A percentile compares a stretch with the other conserved stretches of the same genome.
Conservation (phyloP, 805 yeast genomes). For the Metschnikowia dekortorum region DNA sequence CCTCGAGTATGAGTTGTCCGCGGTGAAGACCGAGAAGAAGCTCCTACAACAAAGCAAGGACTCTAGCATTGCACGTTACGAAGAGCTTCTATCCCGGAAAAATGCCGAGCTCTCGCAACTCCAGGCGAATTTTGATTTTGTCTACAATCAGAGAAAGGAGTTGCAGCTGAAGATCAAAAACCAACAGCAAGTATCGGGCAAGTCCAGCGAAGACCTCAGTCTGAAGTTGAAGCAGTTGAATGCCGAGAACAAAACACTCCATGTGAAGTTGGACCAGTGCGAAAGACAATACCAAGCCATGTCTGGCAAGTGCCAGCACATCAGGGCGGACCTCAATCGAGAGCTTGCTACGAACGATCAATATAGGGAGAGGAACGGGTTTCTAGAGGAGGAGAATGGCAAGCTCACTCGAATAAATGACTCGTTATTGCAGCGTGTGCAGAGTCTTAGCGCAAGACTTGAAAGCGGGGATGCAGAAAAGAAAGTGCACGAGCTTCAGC, state of each 20-base stretch:
- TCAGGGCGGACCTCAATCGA: constrained; percentile 32
- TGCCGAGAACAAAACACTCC: constrained; percentile 15
- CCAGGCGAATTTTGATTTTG: constrained; percentile 33
- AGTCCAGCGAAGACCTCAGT: constrained; percentile 17
- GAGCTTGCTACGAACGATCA: constrained; percentile 34
- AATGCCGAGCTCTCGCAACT: constrained; percentile 29
- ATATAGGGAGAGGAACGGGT: constrained; percentile 32
- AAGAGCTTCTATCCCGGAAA: constrained; percentile 26
- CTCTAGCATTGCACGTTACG: constrained; percentile 18
- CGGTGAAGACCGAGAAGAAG: constrained; percentile 31
- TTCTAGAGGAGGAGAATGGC: constrained; percentile 24
- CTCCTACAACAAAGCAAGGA: constrained; percentile 27
- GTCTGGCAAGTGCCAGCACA: constrained; percentile 28
- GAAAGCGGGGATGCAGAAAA: constrained; percentile 12
- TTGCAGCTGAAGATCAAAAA: constrained; percentile 29
- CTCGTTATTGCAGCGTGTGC: constrained; percentile 29
- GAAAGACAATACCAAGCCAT: constrained; percentile 20
- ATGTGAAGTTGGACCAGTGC: constrained; percentile 13
- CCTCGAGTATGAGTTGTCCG: constrained; percentile 30
- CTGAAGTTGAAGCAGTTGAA: constrained; percentile 18
- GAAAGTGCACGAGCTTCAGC: constrained; percentile 27
- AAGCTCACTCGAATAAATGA: constrained; percentile 30
- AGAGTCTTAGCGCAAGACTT: constrained; percentile 7
- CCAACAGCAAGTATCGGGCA: constrained; percentile 24
- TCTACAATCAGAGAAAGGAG: constrained; percentile 31